Evolutionary conservation across 129 eudicot species (phyloP).

Genomic region (Arctium lappa): DNA sequence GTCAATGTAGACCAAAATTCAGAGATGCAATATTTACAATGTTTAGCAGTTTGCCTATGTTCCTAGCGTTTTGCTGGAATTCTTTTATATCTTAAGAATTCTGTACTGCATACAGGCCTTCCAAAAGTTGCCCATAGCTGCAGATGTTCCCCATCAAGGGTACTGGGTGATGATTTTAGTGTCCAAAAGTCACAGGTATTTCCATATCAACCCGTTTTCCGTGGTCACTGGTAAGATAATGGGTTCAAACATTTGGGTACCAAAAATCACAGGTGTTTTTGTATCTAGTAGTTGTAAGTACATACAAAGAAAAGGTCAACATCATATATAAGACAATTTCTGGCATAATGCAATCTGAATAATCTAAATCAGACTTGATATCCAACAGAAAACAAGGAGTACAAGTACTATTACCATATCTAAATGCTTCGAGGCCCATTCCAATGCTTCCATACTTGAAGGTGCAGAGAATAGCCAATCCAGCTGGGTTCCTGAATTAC

Average conservation of each 20-base stretch:
- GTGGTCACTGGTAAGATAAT: no score
- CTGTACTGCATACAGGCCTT: not conserved
- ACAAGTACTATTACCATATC: conserved; percentile 52
- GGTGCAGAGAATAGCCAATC: conserved; percentile 88
- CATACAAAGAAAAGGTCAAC: no score
- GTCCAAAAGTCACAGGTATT: no score
- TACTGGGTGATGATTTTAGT: no score
- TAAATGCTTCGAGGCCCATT: conserved; percentile 95
- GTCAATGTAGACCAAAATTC: not conserved
- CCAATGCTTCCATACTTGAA: conserved; percentile 88
- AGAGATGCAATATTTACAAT: not conserved
- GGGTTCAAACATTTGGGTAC: no score
- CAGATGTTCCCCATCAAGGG: not conserved
- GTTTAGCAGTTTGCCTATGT: not conserved
- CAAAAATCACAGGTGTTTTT: no score
- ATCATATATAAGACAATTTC: no score
- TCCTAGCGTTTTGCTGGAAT: not conserved
- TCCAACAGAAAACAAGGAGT: no score
- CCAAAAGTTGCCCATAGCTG: no score
- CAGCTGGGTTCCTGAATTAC: conserved; percentile 70
- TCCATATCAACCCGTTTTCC: no score
- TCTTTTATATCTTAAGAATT: not conserved
- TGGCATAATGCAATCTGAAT: no score
- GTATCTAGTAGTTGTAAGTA: not conserved
- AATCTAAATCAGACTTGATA: no score